Evolutionary conservation across 2,329 filamentous ascomycete species (phyloP).

Genomic region (Elsinoe batatas): DNA sequence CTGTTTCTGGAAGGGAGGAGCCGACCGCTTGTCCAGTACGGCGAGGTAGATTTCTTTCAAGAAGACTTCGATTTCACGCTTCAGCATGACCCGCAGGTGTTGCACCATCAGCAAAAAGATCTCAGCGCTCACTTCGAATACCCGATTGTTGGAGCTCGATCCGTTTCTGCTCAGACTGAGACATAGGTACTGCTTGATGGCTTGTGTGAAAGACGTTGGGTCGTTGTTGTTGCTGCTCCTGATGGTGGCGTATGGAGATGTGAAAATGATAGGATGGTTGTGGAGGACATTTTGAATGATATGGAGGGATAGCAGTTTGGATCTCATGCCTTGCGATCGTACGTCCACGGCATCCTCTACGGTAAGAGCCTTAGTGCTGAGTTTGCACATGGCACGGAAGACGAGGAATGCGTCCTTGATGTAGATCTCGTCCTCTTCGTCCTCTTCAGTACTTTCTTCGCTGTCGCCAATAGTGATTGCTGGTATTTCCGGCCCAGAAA

Average conservation of each 20-base stretch:
- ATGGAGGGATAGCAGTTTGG: conserved; percentile 89
- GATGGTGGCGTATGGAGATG: conserved; percentile 84
- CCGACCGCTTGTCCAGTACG: conserved; percentile 77
- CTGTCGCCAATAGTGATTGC: conserved; percentile 25
- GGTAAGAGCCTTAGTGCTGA: conserved; percentile 83
- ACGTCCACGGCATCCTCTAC: conserved; percentile 88
- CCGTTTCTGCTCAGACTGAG: conserved; percentile 91
- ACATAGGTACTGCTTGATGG: conserved; percentile 93
- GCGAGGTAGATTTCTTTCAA: conserved; percentile 94
- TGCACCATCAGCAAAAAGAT: conserved; percentile 98
- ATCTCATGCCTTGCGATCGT: conserved; percentile 91
- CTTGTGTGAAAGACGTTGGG: conserved; percentile 82
- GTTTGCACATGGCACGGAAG: conserved; percentile 93
- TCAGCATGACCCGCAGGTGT: conserved; percentile 84
- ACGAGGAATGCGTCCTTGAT: conserved; percentile 95
- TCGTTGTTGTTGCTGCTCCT: conserved; percentile 82
- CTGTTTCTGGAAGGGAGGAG: conserved; percentile 81
- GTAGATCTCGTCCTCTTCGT: conserved; percentile 86
- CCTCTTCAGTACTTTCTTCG: conserved; percentile 49
- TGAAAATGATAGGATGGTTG: conserved; percentile 86
- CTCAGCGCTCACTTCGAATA: conserved; percentile 93
- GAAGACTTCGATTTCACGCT: conserved; percentile 98
- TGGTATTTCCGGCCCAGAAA: conserved; percentile 36
- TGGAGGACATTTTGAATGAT: conserved; percentile 91
- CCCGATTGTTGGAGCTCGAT: conserved; percentile 78